Evolutionary conservation across 192 early-diverging fungal species (phyloP).

Genomic region (Linnemannia hyalina): DNA sequence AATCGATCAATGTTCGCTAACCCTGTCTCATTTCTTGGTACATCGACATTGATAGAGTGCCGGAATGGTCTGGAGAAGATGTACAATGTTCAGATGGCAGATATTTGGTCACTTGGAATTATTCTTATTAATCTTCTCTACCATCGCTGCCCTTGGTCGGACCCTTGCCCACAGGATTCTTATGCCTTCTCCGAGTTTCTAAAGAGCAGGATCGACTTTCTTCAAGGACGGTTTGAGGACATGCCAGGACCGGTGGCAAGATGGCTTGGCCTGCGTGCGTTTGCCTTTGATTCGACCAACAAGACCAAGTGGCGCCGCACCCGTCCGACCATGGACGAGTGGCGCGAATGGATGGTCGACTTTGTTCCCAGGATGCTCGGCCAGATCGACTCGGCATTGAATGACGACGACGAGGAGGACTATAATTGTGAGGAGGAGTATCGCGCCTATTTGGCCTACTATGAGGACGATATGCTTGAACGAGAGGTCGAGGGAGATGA

Average conservation of each 20-base stretch:
- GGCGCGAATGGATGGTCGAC: slow-evolving; percentile 45
- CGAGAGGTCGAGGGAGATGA: slow-evolving; percentile 37
- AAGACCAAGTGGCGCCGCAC: slow-evolving; percentile 21
- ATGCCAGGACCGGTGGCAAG: slow-evolving; percentile 69
- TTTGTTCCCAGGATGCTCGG: slow-evolving; percentile 53
- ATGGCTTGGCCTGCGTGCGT: slow-evolving; percentile 73
- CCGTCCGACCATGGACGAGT: slow-evolving; percentile 29
- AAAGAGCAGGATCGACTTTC: slow-evolving; percentile 70
- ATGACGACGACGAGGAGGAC: slow-evolving; percentile 19
- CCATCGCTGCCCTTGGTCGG: slow-evolving; percentile 80
- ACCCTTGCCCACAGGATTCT: slow-evolving; percentile 70
- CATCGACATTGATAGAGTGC: slow-evolving; percentile 46
- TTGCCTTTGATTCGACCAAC: slow-evolving; percentile 49
- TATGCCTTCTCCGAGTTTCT: slow-evolving; percentile 73
- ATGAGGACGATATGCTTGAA: slow-evolving; percentile 13
- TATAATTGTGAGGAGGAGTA: slow-evolving; percentile 30
- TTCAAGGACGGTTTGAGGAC: slow-evolving; percentile 66
- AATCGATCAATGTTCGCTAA: not conserved
- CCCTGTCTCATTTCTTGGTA: not conserved
- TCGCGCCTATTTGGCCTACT: slow-evolving; percentile 6
- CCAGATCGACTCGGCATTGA: slow-evolving; percentile 17
- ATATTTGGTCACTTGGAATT: slow-evolving; percentile 82
- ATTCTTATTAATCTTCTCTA: slow-evolving; percentile 80
- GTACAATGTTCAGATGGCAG: slow-evolving; percentile 73
- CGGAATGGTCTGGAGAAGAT: slow-evolving; percentile 53